A percentile compares a stretch with the other conserved stretches of the same genome.
Conservation (phyloP, 192 early-diverging fungal species). For the Entrophospora sp. region DNA sequence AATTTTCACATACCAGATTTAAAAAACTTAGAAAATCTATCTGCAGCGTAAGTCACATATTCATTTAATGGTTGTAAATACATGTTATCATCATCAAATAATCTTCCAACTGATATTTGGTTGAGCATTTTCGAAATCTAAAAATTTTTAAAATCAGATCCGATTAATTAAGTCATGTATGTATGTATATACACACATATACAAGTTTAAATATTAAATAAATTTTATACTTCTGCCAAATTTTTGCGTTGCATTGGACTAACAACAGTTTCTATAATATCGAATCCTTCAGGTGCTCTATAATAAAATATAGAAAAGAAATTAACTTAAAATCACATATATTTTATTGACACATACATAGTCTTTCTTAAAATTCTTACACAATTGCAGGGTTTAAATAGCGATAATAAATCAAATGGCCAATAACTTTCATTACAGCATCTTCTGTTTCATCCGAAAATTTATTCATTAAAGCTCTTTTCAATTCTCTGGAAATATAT, state of each 20-base stretch:
- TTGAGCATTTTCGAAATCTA: constrained; percentile 88
- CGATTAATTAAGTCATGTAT: background rate
- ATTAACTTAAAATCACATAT: background rate
- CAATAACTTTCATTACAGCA: constrained; percentile 81
- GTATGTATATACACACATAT: background rate
- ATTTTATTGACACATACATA: background rate
- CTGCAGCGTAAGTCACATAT: constrained; percentile 67
- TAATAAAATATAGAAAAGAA: background rate
- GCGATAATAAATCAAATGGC: constrained; percentile 95
- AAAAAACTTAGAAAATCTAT: constrained; percentile 79
- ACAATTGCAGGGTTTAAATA: constrained; percentile 98
- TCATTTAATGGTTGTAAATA: constrained; percentile 69
- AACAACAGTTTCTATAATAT: constrained; percentile 82
- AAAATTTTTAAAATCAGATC: background rate
- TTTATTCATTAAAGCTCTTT: constrained; percentile 62
- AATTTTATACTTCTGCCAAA: constrained; percentile 62
- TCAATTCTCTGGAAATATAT: constrained; percentile 88
- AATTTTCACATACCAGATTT: constrained; percentile 50
- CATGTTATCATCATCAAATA: constrained; percentile 62
- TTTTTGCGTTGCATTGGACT: constrained; percentile 91
- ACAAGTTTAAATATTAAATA: background rate
- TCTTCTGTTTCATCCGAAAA: constrained; percentile 75
- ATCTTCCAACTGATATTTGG: constrained; percentile 85
- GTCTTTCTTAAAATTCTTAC: constrained; percentile 29
- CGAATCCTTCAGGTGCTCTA: constrained; percentile 94